Evolutionary conservation across 148 eudicot genomes (phyloP).

Genomic region (Talinum fruticosum): DNA sequence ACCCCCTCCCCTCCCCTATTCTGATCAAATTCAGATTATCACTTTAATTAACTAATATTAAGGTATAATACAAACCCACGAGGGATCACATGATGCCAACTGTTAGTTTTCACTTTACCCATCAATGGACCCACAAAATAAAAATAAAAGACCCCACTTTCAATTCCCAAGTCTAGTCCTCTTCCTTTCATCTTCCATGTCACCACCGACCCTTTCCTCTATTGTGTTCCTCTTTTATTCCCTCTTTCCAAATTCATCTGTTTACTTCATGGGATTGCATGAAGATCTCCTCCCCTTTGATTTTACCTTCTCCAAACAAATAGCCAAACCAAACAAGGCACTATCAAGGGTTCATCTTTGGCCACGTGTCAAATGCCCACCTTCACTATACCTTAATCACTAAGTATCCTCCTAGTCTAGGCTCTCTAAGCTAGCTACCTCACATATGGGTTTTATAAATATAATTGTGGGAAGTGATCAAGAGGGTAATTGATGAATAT

Average conservation of each 20-base stretch:
- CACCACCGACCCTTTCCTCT: conserved; percentile 39
- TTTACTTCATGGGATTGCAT: conserved; percentile 37
- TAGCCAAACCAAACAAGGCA: conserved; percentile 33
- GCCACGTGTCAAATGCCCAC: conserved; percentile 48
- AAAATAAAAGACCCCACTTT: conserved; percentile 10
- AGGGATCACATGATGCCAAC: conserved; percentile 57
- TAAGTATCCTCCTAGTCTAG: conserved; percentile 27
- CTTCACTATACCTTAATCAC: conserved; percentile 34
- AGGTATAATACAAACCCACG: conserved; percentile 31
- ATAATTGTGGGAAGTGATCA: background rate
- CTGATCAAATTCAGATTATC: background rate
- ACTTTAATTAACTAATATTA: conserved; percentile 2
- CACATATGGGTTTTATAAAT: background rate
- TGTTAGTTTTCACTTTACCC: conserved; percentile 32
- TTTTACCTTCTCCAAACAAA: conserved; percentile 19
- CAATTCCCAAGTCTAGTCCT: conserved; percentile 6
- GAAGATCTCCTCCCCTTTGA: conserved; percentile 19
- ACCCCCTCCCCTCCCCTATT: background rate
- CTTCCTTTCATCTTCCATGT: conserved; percentile 20
- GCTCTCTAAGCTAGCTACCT: background rate
- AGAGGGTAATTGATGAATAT: conserved; percentile 14
- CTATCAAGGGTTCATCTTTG: conserved; percentile 38
- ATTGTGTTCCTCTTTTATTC: conserved; percentile 13
- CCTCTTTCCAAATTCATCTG: conserved; percentile 30
- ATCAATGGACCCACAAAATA: conserved; percentile 5